These are phyloP conservation scores for Tripidium arundinaceum DNA, from an alignment of 202 grass and related monocot genomes.

Conservation along the genomic window DNA sequence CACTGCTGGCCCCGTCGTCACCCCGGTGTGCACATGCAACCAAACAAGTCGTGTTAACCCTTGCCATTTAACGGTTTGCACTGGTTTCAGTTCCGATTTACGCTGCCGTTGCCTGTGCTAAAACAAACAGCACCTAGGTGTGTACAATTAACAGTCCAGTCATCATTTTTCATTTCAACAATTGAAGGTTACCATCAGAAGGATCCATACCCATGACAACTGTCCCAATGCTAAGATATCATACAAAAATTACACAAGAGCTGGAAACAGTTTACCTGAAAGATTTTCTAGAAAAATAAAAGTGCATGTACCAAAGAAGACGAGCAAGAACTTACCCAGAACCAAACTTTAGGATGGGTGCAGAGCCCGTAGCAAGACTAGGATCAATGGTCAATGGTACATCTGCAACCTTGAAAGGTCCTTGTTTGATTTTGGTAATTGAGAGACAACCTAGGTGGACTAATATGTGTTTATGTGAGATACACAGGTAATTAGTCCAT, in stretches of 20 bases:
- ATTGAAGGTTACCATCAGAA: not conserved
- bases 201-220: not conserved
- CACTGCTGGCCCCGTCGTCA: too few relatives aligned
- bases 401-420: conserved; percentile 48
- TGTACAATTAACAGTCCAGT: not conserved
- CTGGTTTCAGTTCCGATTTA: too few relatives aligned
- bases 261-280: not conserved
- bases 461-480: too few relatives aligned
- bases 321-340: conserved; percentile 46
- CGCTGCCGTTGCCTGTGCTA: too few relatives aligned
- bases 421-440: too few relatives aligned
- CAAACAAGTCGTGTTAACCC: too few relatives aligned
- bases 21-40: too few relatives aligned
- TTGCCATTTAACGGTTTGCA: too few relatives aligned
- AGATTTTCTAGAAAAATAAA: not conserved
- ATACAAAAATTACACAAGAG: not conserved
- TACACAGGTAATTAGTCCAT: too few relatives aligned
- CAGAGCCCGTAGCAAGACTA: conserved; percentile 43
- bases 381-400: conserved; percentile 40
- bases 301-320: not conserved
- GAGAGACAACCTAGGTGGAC: too few relatives aligned
- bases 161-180: conserved; percentile 1
- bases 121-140: not conserved
- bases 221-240: not conserved
- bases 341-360: conserved; percentile 36